Conservation (phyloP, 202 grass and related monocot species). For the Schoenoplectus tabernaemontani region DNA sequence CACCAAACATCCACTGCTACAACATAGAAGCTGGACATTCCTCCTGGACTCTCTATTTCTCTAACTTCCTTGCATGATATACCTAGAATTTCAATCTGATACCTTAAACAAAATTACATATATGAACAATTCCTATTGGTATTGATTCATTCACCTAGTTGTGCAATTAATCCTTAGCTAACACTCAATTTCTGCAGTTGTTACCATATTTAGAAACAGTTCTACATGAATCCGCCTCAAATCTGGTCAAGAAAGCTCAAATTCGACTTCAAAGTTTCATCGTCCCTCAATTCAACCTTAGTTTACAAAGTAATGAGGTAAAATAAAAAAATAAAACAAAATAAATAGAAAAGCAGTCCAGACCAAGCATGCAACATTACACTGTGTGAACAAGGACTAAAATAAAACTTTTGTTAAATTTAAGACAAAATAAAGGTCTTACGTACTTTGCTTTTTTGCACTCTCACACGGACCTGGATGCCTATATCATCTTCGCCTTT, state of each 20-base stretch:
- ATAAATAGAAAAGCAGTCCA: neutral
- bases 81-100: neutral
- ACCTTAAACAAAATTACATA: neutral
- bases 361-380: neutral
- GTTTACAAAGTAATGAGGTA: slow-evolving; percentile 1
- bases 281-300: neutral
- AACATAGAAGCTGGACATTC: neutral
- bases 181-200: slow-evolving; percentile 1
- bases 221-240: neutral
- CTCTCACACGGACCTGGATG: slow-evolving; percentile 91
- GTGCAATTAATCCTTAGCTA: neutral
- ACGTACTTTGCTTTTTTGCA: slow-evolving; percentile 99
- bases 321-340: slow-evolving; percentile 25
- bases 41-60: neutral
- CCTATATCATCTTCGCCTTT: slow-evolving; percentile 98
- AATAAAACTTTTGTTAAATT: neutral
- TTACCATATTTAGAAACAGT: neutral
- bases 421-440: neutral
- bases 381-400: neutral
- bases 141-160: neutral
- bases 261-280: neutral
- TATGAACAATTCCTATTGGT: neutral
- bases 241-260: neutral
- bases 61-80: neutral
- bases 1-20: neutral